Base-by-base conservation (phyloP, 306 rosid genomes). In the Echinosophora koreensis region DNA sequence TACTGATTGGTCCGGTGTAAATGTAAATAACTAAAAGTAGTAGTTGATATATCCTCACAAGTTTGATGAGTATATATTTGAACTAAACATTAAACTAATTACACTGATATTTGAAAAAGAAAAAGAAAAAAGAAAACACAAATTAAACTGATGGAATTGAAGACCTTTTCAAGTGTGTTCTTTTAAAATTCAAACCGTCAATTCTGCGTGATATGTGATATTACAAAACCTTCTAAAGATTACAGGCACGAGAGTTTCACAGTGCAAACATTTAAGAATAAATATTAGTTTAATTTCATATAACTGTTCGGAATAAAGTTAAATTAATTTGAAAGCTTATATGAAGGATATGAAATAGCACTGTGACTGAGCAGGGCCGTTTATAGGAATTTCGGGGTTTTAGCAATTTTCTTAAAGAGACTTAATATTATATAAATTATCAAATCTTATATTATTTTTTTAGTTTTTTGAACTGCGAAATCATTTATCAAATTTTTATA, bases 11-110 rank as follows among this genome's bases (percentile, higher is more conserved):
- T 55, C 73, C 64, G n/a, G 62, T 68, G 82, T 76, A 77, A 85
- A 83, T 68, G 46, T 65, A 65, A 81, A 72, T 44, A 18, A 65
- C 58, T 39, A 64, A 42, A 35, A n/a, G 5, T 74, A 82, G 73
- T 70, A 76, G 75, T 42, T 74, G 42, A 30, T 66, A 34, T 42
- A 34, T 74, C 74, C 54, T 88, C 90, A 88, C 88, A 86, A 77
- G 82, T 80, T 87, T 83, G 86, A 89, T 75, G 87, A 56, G 84
- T 41, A 55, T 77, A 77, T 84, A 58, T 73, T 80, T 83, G 81
- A 74, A 72, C 79, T 67, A 74, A 69, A 47, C 46, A 55, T 64
- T 77, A 66, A 44, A 8, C 8, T 9, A 10, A 44, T 9, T 44
- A 44, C 0, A 44, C 14, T 11, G 4, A 44, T 44, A 41, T 41